phyloP scores from a whole-genome alignment of 2,329 filamentous ascomycete genomes.

The Alternaria gansuensis region DNA sequence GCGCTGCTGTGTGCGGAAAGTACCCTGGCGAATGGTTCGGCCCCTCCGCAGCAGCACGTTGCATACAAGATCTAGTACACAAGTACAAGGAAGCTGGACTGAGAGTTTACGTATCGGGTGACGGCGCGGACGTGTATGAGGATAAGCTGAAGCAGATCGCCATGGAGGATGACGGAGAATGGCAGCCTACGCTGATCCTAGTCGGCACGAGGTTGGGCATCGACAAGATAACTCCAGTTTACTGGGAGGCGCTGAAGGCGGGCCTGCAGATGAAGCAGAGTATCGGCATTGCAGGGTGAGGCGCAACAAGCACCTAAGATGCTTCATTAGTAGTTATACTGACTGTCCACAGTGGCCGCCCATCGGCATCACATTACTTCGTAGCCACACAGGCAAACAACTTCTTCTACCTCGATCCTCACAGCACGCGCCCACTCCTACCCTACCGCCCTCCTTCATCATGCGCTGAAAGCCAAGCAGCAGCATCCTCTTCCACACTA shows the following conservation, averaged over 20 bases:
- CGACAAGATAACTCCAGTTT: conserved; percentile 91
- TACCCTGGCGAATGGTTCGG: conserved; percentile 99
- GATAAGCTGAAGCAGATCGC: conserved; percentile 85
- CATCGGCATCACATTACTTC: conserved; percentile 86
- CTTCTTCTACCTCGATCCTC: conserved; percentile 95
- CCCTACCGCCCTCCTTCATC: conserved; percentile 60
- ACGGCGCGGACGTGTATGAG: conserved; percentile 91
- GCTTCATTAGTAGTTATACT: conserved; percentile 10
- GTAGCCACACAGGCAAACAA: conserved; percentile 75
- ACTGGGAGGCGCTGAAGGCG: conserved; percentile 91
- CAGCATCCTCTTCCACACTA: conserved; percentile 9
- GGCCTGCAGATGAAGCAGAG: conserved; percentile 88
- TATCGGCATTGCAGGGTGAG: conserved; percentile 93
- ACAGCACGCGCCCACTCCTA: conserved; percentile 80
- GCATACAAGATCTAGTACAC: conserved; percentile 84
- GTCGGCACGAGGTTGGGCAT: conserved; percentile 90
- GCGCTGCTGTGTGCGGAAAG: conserved; percentile 86
- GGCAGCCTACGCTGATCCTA: conserved; percentile 86
- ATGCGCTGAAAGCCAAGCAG: conserved; percentile 3
- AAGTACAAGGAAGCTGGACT: conserved; percentile 69
- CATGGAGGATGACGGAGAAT: conserved; percentile 69
- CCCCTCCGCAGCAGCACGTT: conserved; percentile 92
- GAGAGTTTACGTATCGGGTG: conserved; percentile 86
- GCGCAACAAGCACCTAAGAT: background rate
- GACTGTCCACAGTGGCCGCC: conserved; percentile 73